Percentiles rank a stretch among this genome's conserved stretches.
phyloP scores from a whole-genome alignment of 1,284 basidiomycete genomes.

The Rhodotorula sp. region DNA sequence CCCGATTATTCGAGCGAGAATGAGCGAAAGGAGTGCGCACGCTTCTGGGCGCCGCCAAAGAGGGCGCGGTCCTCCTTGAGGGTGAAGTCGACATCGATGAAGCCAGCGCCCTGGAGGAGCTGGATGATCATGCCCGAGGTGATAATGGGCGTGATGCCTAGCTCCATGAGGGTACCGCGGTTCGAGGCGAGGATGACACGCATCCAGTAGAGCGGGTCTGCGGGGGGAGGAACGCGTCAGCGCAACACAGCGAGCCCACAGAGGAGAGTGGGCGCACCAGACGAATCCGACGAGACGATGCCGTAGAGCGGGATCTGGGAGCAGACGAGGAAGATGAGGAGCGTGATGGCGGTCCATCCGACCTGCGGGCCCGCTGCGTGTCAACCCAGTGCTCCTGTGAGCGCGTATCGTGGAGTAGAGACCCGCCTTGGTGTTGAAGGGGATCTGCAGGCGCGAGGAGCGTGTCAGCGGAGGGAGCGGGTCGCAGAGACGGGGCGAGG shows the following conservation, averaged over 20 bases:
- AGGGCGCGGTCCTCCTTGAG: slow-evolving; percentile 96
- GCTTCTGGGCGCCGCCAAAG: slow-evolving; percentile 95
- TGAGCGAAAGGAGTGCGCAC: slow-evolving; percentile 59
- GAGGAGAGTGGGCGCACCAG: slow-evolving; percentile 49
- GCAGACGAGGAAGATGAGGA: slow-evolving; percentile 96
- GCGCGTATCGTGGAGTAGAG: accelerated
- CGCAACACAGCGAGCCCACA: not conserved
- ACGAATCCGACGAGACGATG: slow-evolving; percentile 97
- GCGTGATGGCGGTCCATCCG: slow-evolving; percentile 94
- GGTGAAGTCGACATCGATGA: slow-evolving; percentile 96
- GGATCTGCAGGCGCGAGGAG: slow-evolving; percentile 30
- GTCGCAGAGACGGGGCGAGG: too few species aligned
- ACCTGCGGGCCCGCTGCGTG: slow-evolving; percentile 52
- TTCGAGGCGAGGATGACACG: slow-evolving; percentile 98
- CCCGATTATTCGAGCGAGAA: too few species aligned
- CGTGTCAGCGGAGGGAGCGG: not conserved
- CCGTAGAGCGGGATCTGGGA: slow-evolving; percentile 93
- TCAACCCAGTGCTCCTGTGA: not conserved
- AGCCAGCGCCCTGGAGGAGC: slow-evolving; percentile 92
- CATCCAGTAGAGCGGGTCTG: slow-evolving; percentile 98
- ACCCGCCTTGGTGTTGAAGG: slow-evolving; percentile 43
- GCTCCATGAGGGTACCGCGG: slow-evolving; percentile 97
- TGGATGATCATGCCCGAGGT: slow-evolving; percentile 99
- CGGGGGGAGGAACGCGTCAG: too few species aligned
- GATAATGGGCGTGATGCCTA: slow-evolving; percentile 96